Conservation (phyloP, 2,329 filamentous ascomycete genomes). For the Thelonectria rubi region DNA sequence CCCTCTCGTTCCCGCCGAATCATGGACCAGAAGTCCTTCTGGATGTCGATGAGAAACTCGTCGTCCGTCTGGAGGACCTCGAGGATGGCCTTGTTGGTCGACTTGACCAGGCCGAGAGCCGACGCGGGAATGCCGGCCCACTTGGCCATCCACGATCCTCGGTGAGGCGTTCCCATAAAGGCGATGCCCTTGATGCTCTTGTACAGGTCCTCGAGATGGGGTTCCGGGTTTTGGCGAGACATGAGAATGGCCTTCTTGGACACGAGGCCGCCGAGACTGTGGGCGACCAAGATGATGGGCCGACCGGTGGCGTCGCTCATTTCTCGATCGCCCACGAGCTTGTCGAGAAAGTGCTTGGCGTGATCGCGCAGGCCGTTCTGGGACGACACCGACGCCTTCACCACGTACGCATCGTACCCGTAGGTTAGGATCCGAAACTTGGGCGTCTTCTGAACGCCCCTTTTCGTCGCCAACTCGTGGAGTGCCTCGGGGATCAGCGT, state of each 20-base stretch:
- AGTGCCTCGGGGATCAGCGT: conserved; percentile 40
- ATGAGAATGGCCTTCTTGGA: conserved; percentile 49
- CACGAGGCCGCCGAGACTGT: conserved; percentile 53
- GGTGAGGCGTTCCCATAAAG: conserved; percentile 53
- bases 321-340: conserved; percentile 40
- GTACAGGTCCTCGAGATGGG: conserved; percentile 44
- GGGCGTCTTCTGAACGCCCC: conserved; percentile 29
- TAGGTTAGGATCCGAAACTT: conserved; percentile 50
- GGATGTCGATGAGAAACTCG: conserved; percentile 41
- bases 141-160: conserved; percentile 46
- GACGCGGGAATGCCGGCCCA: conserved; percentile 46
- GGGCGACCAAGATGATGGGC: conserved; percentile 48
- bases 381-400: conserved; percentile 27
- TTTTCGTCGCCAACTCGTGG: too few species aligned
- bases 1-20: conserved; percentile 33
- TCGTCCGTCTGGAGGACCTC: conserved; percentile 35
- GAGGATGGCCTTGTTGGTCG: conserved; percentile 45
- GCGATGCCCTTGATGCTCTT: conserved; percentile 41
- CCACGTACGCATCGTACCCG: conserved; percentile 51
- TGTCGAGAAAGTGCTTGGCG: conserved; percentile 44
- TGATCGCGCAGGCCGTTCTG: conserved; percentile 43
- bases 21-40: conserved; percentile 41
- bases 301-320: conserved; percentile 29
- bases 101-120: conserved; percentile 44
- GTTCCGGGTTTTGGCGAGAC: conserved; percentile 45